Conservation (phyloP, 108 stramenopile species). For the Skeletonema marinoi region DNA sequence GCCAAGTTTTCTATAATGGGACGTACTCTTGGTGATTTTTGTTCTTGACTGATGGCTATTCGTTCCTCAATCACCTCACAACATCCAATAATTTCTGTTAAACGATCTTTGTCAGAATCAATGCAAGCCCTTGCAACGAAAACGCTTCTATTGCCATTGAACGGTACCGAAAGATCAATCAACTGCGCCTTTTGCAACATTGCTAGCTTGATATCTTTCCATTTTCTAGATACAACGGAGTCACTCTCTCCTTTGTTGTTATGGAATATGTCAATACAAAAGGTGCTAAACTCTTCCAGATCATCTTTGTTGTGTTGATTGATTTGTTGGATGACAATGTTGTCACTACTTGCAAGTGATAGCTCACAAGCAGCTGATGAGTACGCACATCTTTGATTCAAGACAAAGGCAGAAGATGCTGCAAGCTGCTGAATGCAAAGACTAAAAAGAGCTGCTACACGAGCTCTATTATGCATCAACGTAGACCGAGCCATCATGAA, state of each 20-base stretch:
- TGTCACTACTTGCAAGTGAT: too few species aligned
- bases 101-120: not conserved
- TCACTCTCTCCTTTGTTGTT: constrained; percentile 3
- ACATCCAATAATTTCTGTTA: constrained; percentile 30
- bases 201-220: constrained; percentile 37
- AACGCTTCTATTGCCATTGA: constrained; percentile 27
- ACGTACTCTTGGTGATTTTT: constrained; percentile 29
- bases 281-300: constrained; percentile 29
- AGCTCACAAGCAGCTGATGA: not conserved
- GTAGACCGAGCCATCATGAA: too few species aligned
- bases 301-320: constrained; percentile 11
- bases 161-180: constrained; percentile 30
- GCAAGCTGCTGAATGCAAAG: too few species aligned
- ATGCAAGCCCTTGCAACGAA: constrained; percentile 31
- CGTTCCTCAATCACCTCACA: constrained; percentile 46
- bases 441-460: too few species aligned
- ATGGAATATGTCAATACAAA: constrained; percentile 44
- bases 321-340: constrained; percentile 24
- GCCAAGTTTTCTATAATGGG: constrained; percentile 48
- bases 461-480: not conserved
- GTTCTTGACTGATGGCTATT: constrained; percentile 25
- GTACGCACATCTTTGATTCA: not conserved
- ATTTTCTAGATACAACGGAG: constrained; percentile 2
- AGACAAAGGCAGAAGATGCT: too few species aligned
- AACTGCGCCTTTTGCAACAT: constrained; percentile 36